These are phyloP conservation scores for Coemansia sp. DNA, from an alignment of 192 early-diverging fungal genomes.

Conservation along the genomic window DNA sequence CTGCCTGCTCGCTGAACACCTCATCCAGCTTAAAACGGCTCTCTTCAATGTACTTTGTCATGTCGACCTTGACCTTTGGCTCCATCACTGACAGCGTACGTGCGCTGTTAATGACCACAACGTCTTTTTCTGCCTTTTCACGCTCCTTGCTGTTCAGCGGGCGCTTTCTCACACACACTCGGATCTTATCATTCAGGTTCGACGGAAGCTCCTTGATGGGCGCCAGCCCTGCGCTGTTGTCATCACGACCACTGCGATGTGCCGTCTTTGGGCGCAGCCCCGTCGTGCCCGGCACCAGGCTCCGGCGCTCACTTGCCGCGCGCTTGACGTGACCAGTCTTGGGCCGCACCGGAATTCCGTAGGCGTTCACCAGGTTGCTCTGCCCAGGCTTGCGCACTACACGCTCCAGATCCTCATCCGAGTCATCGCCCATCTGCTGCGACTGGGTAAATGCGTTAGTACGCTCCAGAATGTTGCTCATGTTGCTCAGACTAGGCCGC, in stretches of 20 bases:
- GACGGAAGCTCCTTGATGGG: conserved; percentile 22
- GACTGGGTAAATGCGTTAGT: conserved; percentile 22
- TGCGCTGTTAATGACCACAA: conserved; percentile 64
- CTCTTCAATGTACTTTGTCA: conserved; percentile 93
- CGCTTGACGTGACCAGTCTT: conserved; percentile 30
- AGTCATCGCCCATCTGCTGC: conserved; percentile 22
- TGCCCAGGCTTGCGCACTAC: conserved; percentile 42
- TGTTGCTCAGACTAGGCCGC: conserved; percentile 24
- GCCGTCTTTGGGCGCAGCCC: conserved; percentile 22
- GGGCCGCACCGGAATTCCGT: conserved; percentile 37
- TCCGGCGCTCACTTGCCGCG: conserved; percentile 32
- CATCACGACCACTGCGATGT: conserved; percentile 16
- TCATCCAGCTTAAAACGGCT: conserved; percentile 96
- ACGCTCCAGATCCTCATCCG: conserved; percentile 48
- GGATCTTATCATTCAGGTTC: conserved; percentile 73
- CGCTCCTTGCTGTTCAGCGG: conserved; percentile 89
- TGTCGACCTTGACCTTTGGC: conserved; percentile 94
- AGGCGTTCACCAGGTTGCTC: conserved; percentile 42
- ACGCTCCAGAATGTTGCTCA: conserved; percentile 40
- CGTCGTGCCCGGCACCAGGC: conserved; percentile 18
- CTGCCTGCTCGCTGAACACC: conserved; percentile 80
- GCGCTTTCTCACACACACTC: conserved; percentile 95
- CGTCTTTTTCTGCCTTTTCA: conserved; percentile 79
- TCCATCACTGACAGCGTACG: conserved; percentile 86
- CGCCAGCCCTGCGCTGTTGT: conserved; percentile 15